phyloP scores from a whole-genome alignment of 148 eudicot species.

The Salicornia ramosissima region DNA sequence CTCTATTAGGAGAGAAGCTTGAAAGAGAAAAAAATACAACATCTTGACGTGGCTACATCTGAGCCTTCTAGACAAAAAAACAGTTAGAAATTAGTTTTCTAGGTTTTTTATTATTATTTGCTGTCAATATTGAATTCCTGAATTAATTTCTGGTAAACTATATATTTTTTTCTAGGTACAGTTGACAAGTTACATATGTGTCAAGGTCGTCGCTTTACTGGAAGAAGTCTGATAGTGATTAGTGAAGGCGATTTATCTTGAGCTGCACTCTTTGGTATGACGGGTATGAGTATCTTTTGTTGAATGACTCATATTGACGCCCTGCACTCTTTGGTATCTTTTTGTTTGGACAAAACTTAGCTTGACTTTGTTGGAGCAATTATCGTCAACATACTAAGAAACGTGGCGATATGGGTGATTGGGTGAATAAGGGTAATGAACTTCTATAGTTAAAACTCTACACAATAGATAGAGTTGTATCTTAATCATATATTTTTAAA shows the following conservation, averaged over 20 bases:
- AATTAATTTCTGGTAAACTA: conserved; percentile 3
- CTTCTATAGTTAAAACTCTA: no score
- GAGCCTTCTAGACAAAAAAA: conserved; percentile 12
- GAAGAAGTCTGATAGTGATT: background rate
- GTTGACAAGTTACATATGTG: background rate
- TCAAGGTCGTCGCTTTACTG: background rate
- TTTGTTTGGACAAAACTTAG: background rate
- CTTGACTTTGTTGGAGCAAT: background rate
- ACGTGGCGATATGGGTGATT: no score
- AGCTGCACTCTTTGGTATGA: background rate
- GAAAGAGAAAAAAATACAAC: conserved; percentile 1
- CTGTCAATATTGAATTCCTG: background rate
- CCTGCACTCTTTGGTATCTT: background rate
- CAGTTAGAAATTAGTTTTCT: conserved; percentile 13
- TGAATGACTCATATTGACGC: background rate
- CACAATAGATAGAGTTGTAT: no score
- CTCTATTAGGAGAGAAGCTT: conserved; percentile 4
- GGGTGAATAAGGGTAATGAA: no score
- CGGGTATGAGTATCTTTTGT: background rate
- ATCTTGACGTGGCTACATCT: background rate
- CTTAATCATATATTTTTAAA: no score
- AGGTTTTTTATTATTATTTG: background rate
- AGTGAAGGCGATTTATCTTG: background rate
- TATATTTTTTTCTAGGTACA: conserved; percentile 5
- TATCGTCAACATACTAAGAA: background rate